A percentile compares a stretch with the other conserved stretches of the same genome.
phyloP scores from a whole-genome alignment of 768 basidiomycete species.

The Lactarius evosmus region DNA sequence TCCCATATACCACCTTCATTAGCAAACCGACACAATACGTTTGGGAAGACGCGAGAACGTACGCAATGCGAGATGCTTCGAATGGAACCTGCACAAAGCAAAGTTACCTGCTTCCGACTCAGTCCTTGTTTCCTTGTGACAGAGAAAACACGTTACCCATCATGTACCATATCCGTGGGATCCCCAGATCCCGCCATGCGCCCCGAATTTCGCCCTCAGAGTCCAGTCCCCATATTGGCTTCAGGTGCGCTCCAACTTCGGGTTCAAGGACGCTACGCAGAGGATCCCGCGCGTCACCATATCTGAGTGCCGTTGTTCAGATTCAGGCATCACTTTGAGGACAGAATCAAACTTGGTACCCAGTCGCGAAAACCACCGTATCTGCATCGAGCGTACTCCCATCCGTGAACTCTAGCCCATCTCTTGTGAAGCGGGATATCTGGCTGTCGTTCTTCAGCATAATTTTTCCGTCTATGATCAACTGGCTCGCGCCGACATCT shows the following conservation, averaged over 20 bases:
- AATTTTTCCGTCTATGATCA: conserved; percentile 47
- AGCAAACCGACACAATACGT: not conserved
- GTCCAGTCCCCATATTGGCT: conserved; percentile 63
- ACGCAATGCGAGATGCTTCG: conserved; percentile 65
- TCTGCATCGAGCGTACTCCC: conserved; percentile 47
- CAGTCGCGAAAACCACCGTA: conserved; percentile 49
- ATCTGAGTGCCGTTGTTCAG: conserved; percentile 33
- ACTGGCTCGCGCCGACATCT: conserved; percentile 43
- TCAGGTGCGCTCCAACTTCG: conserved; percentile 44
- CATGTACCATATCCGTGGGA: conserved; percentile 55
- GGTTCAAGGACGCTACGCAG: conserved; percentile 46
- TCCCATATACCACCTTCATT: not conserved
- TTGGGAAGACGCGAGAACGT: conserved; percentile 33
- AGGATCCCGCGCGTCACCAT: conserved; percentile 43
- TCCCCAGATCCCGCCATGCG: conserved; percentile 48
- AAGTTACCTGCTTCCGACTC: conserved; percentile 46
- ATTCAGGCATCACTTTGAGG: not conserved
- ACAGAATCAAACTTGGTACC: conserved; percentile 33
- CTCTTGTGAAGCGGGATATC: conserved; percentile 41
- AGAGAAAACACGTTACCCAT: conserved; percentile 42
- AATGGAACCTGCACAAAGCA: conserved; percentile 61
- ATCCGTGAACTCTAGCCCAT: conserved; percentile 42
- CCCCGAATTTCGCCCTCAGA: conserved; percentile 60
- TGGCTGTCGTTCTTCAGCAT: conserved; percentile 45
- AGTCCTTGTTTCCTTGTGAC: not conserved